Percentiles rank a stretch among this genome's conserved stretches.
These are phyloP conservation scores for Zymoseptoria tritici DNA, from an alignment of 2,329 filamentous ascomycete species.

Conservation along the genomic window DNA sequence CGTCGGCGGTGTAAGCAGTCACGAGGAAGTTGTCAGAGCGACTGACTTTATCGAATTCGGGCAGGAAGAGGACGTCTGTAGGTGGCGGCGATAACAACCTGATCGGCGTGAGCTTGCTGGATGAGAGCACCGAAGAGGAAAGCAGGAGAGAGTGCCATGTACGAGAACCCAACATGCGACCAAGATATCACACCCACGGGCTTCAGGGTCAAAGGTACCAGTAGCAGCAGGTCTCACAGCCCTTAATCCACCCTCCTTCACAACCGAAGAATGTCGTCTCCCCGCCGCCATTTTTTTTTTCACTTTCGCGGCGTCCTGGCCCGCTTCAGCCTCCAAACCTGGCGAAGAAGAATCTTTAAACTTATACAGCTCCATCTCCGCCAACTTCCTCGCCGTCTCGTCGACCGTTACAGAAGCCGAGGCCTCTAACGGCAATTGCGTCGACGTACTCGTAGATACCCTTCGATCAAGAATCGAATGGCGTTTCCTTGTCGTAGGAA, in stretches of 20 bases:
- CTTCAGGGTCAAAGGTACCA: too few species aligned
- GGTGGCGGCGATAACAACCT: too few species aligned
- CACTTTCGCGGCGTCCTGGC: background rate
- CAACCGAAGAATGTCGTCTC: slow-evolving; percentile 1
- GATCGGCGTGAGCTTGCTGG: too few species aligned
- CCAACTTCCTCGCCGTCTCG: slow-evolving; percentile 18
- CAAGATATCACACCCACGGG: too few species aligned
- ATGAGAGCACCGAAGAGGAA: too few species aligned
- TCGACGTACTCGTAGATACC: background rate
- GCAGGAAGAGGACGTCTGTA: too few species aligned
- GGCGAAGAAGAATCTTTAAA: slow-evolving; percentile 28
- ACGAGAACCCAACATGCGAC: too few species aligned
- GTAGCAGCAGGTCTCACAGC: background rate
- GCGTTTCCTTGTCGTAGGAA: background rate
- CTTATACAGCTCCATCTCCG: slow-evolving; percentile 29
- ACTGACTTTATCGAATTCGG: too few species aligned
- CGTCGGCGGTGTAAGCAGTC: too few species aligned
- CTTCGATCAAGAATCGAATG: background rate
- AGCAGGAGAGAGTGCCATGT: too few species aligned
- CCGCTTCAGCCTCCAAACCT: slow-evolving; percentile 2
- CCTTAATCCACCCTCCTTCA: background rate
- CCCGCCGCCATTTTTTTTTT: slow-evolving; percentile 4
- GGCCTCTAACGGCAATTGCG: background rate
- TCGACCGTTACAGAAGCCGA: slow-evolving; percentile 9
- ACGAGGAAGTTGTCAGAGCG: too few species aligned